Evolutionary conservation across 768 basidiomycete genomes (phyloP), one percentile per base, ranked within the genome.

Genomic region (Russula earlei): DNA sequence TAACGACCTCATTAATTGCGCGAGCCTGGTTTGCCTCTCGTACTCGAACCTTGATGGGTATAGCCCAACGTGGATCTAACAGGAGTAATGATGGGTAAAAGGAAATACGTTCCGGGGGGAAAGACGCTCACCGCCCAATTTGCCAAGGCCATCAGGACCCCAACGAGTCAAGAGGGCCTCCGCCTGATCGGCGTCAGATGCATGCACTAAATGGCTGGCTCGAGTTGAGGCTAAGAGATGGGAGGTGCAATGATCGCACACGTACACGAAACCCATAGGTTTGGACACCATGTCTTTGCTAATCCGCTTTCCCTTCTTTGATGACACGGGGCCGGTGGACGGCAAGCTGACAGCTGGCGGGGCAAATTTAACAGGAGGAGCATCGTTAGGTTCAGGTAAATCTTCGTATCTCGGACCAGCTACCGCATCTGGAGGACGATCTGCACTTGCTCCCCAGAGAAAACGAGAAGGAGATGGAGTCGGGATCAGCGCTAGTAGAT

Each of bases 281-380:
- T 73, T 79, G 15, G 88, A 89, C 5, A 94, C 84, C 86, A 91
- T 91, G 64, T 91, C 88, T 69, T 92, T 92, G 72, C 80, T 87
- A 65, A 92, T 81, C 62, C 81, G 74, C 62, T 80, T 79, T 38
- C 75, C 76, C 70, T 82, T 85, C 67, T 76, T 77, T 41, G 62
- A 67, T 40, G 55, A 57, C 20, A 62, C 44, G 38, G 62, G 55
- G 44, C 69, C 69, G 10, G 64, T 52, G 17, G 72, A 63, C 19
- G 67, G 66, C 11, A 69, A 59, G 25, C 74, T 68, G 49, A 67
- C 67, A 51, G 66, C 64, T 25, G 67, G 42, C 33, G 61, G 36
- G 31, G 60, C 24, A 56, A 19, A 34, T 6, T 56, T 38, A 33
- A 60, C 43, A 34, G 38, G 67, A 59, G 66, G 71, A 56, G 65